Evolutionary conservation across 108 stramenopile species (phyloP).

Genomic region (Cylindrotheca fusiformis): DNA sequence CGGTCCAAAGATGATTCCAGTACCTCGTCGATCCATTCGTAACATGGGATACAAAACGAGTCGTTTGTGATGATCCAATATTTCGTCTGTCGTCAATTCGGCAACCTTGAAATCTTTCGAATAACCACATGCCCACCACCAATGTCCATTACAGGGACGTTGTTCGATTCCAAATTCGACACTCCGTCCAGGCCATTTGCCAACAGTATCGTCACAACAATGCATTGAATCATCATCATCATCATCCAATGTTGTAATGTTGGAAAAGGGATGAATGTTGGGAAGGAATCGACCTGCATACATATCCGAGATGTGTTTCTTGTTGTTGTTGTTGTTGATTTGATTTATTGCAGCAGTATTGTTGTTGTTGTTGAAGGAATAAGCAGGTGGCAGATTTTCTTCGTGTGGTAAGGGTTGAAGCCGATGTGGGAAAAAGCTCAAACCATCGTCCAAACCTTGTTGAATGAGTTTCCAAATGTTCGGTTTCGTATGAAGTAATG

Average conservation of each 20-base stretch:
- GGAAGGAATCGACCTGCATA: constrained; percentile 2
- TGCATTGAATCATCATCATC: background rate
- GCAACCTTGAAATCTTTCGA: background rate
- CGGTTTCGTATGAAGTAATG: background rate
- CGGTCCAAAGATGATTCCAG: constrained; percentile 1
- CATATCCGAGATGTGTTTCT: background rate
- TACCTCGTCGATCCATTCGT: background rate
- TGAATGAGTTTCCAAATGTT: background rate
- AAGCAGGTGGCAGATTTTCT: constrained; percentile 4
- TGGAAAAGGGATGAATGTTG: constrained; percentile 1
- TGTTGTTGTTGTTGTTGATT: background rate
- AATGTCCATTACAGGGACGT: background rate
- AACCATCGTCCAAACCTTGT: constrained; percentile 7
- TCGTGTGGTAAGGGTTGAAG: constrained; percentile 22
- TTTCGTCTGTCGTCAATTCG: background rate
- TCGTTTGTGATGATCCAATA: constrained; percentile 2
- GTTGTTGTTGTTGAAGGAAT: too few species aligned
- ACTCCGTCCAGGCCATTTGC: background rate
- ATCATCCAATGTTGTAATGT: constrained; percentile 1
- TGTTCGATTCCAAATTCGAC: background rate
- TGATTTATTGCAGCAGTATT: too few species aligned
- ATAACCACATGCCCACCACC: background rate
- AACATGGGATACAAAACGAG: background rate
- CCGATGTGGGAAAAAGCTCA: constrained; percentile 19
- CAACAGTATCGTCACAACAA: constrained; percentile 9